Base-by-base conservation (phyloP, 805 yeast genomes). In the Vanderwaltozyma tropicalis region DNA sequence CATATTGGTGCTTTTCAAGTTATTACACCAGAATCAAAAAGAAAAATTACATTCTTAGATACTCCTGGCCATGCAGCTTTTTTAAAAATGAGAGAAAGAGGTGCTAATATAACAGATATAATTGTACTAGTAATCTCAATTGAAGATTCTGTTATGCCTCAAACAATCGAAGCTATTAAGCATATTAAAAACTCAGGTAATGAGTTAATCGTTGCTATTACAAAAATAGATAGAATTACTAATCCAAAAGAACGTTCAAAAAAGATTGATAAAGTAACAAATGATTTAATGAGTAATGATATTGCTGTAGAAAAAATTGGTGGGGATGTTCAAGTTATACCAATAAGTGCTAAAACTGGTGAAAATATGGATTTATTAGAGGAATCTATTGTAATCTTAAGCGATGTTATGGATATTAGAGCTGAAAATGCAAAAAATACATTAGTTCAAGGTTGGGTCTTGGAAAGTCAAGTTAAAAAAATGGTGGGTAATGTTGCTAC, bases 11-110 rank as follows among this genome's bases (percentile, higher is more conserved):
- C 98, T 0, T 92, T 92, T 50, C 80, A 89, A 13, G 92, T 89
- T 18, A 66, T 68, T n/a, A 74, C 95, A 0, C 88, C 92, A 0
- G 57, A 71, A 1, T 73, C 92, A 1, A 77, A 80, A 50, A 81
- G 80, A 55, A 66, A 66, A 30, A 84, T 92, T 45, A 89, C 97
- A 0, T 89, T 92, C 47, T 68, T 92, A 43, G 98, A 92, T 59
- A 92, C 98, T 0, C 98, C 98, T 0, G 98, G 98, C 0, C 98
- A 92, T 63, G 94, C 96, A 10, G 97, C 97, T 0, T 92, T 92
- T 55, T 66, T 92, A 46, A 87, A 87, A 52, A 87, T 92, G 95
- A 74, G 98, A 48, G 94, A 89, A 62, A 72, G 98, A 48, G 98
- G 98, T 32, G 97, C 98, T 0, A 80, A 76, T 47, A 75, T 88